Conservation (phyloP, 768 basidiomycete species). For the Favolaschia claudopus region DNA sequence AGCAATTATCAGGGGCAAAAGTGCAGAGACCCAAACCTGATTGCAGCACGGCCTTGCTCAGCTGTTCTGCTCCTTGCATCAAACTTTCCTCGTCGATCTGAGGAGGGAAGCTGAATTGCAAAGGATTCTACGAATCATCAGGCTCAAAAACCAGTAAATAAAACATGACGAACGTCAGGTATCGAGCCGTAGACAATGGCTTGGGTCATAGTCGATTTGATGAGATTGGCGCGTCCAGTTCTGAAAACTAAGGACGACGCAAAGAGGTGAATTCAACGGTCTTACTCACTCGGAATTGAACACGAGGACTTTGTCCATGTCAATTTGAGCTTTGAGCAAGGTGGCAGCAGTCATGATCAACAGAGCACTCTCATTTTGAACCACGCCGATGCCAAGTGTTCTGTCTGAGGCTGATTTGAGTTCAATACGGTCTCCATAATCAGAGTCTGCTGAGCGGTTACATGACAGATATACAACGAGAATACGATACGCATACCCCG, state of each 20-base stretch:
- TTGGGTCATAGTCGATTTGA: slow-evolving; percentile 84
- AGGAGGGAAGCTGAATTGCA: slow-evolving; percentile 83
- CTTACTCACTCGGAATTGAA: slow-evolving; percentile 72
- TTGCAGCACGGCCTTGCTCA: slow-evolving; percentile 72
- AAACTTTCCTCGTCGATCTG: slow-evolving; percentile 80
- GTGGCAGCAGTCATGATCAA: slow-evolving; percentile 71
- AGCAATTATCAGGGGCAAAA: background rate
- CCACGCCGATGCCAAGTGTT: slow-evolving; percentile 74
- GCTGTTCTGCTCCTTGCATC: slow-evolving; percentile 81
- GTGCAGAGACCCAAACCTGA: slow-evolving; percentile 59
- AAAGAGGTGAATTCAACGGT: background rate
- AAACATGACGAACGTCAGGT: slow-evolving; percentile 54
- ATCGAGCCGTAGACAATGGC: slow-evolving; percentile 81
- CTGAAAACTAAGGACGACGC: slow-evolving; percentile 38
- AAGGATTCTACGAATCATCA: slow-evolving; percentile 62
- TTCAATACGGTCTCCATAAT: slow-evolving; percentile 76
- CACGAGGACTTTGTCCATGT: slow-evolving; percentile 63
- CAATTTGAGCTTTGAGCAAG: slow-evolving; percentile 72
- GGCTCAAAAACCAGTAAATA: background rate
- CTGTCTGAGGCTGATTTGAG: slow-evolving; percentile 72
- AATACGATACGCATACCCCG: slow-evolving; percentile 50
- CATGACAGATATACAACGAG: background rate
- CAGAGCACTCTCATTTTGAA: slow-evolving; percentile 54
- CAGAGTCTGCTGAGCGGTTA: slow-evolving; percentile 64
- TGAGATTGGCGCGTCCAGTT: slow-evolving; percentile 68